Evolutionary conservation across 805 yeast genomes (phyloP).

Genomic region (Candida stauntonica): DNA sequence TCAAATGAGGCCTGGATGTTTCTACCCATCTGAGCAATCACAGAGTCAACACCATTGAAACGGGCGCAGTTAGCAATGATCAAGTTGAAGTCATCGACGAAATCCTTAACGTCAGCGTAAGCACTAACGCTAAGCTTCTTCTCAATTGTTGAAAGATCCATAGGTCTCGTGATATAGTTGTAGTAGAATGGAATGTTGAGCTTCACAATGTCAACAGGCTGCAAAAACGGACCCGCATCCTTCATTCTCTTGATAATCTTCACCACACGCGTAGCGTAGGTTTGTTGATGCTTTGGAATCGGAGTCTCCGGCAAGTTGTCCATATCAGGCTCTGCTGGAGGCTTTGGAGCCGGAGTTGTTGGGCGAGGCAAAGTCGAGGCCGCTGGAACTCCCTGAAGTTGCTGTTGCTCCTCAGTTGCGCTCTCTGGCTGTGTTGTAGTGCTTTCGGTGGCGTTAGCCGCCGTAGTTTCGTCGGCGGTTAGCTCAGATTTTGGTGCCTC

Average conservation of each 20-base stretch:
- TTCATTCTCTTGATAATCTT: constrained; percentile 86
- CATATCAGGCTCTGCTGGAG: constrained; percentile 71
- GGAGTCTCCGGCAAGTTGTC: constrained; percentile 61
- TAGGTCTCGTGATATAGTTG: constrained; percentile 78
- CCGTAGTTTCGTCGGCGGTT: not conserved
- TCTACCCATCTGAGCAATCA: constrained; percentile 87
- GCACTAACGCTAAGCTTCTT: constrained; percentile 65
- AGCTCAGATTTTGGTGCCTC: constrained; percentile 3
- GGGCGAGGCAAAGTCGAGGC: constrained; percentile 8
- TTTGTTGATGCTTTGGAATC: constrained; percentile 77
- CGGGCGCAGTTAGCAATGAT: constrained; percentile 79
- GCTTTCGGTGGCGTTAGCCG: not conserved
- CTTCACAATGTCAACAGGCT: constrained; percentile 86
- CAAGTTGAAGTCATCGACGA: constrained; percentile 73
- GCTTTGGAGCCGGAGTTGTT: constrained; percentile 66
- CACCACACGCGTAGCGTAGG: constrained; percentile 71
- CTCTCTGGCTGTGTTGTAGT: not conserved
- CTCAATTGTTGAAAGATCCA: constrained; percentile 93
- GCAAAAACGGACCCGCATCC: constrained; percentile 86
- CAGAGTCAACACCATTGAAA: constrained; percentile 82
- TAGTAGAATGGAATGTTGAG: constrained; percentile 88
- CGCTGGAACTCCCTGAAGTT: constrained; percentile 7
- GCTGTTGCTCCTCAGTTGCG: not conserved
- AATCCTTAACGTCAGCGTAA: constrained; percentile 64
- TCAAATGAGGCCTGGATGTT: constrained; percentile 89